Conservation (phyloP, 2,329 filamentous ascomycete genomes). For the Cadophora sp. region DNA sequence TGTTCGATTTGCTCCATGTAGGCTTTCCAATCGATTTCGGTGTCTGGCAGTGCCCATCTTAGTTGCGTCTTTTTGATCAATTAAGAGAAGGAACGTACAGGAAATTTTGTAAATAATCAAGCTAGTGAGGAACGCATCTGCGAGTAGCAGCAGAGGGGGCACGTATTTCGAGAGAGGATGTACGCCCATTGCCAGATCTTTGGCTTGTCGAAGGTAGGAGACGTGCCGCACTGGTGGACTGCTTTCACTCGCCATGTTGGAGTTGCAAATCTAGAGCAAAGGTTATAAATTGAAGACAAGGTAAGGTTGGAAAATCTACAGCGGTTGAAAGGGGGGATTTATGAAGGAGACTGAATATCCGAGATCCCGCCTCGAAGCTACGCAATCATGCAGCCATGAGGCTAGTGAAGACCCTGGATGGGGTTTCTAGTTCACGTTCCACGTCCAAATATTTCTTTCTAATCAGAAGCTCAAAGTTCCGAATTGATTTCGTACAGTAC, state of each 20-base stretch:
- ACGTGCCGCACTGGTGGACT: constrained; percentile 20
- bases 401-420: not conserved
- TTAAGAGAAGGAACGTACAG: constrained; percentile 33
- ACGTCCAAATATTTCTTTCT: too few species aligned
- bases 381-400: not conserved
- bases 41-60: constrained; percentile 62
- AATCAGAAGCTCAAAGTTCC: too few species aligned
- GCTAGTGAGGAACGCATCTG: constrained; percentile 41
- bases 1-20: constrained; percentile 94
- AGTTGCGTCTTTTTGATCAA: not conserved
- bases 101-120: constrained; percentile 41
- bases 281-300: not conserved
- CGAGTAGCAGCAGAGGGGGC: constrained; percentile 35
- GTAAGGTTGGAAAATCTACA: not conserved
- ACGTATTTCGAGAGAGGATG: constrained; percentile 41
- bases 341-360: not conserved
- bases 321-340: not conserved
- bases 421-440: too few species aligned
- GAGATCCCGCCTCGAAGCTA: constrained; percentile 11
- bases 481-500: too few species aligned
- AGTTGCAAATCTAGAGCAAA: not conserved
- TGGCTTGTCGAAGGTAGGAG: constrained; percentile 32
- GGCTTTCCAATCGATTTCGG: constrained; percentile 96
- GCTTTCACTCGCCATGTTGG: constrained; percentile 13
- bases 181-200: constrained; percentile 37